Conservation (phyloP, 1,139 yeast genomes). For the Keqinozyma sinolaborantium region DNA sequence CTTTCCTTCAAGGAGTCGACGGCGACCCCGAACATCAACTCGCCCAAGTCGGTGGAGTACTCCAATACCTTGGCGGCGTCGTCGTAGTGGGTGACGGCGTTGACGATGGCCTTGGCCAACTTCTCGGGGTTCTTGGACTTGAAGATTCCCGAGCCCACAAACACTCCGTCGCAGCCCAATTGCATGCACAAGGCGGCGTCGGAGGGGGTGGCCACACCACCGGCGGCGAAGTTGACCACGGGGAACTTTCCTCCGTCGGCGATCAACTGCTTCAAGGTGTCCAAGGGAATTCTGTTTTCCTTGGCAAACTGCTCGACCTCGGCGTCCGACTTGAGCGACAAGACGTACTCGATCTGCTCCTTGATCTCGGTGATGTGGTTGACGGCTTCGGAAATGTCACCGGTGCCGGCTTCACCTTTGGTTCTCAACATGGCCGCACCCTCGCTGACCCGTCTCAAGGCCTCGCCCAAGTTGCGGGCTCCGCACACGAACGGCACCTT, state of each 20-base stretch:
- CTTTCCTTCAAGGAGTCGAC: slow-evolving; percentile 46
- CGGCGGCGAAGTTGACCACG: slow-evolving; percentile 87
- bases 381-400: slow-evolving; percentile 85
- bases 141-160: slow-evolving; percentile 89
- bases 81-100: slow-evolving; percentile 73
- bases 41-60: slow-evolving; percentile 73
- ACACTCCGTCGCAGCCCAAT: slow-evolving; percentile 88
- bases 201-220: slow-evolving; percentile 88
- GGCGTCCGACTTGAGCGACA: slow-evolving; percentile 34
- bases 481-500: slow-evolving; percentile 86
- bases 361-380: slow-evolving; percentile 65
- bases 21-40: slow-evolving; percentile 69
- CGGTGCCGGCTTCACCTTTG: slow-evolving; percentile 90
- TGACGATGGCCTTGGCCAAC: slow-evolving; percentile 77
- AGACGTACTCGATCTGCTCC: slow-evolving; percentile 50
- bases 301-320: slow-evolving; percentile 52
- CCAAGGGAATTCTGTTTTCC: slow-evolving; percentile 59
- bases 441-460: slow-evolving; percentile 74
- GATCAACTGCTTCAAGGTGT: slow-evolving; percentile 48
- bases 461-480: slow-evolving; percentile 81
- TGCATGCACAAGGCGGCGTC: slow-evolving; percentile 91
- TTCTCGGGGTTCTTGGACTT: slow-evolving; percentile 71
- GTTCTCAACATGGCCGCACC: slow-evolving; percentile 91
- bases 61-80: slow-evolving; percentile 66
- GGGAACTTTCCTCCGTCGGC: slow-evolving; percentile 63